Evolutionary conservation across 495 filamentous ascomycete species (phyloP).

Genomic region (Sordaria brevicollis): DNA sequence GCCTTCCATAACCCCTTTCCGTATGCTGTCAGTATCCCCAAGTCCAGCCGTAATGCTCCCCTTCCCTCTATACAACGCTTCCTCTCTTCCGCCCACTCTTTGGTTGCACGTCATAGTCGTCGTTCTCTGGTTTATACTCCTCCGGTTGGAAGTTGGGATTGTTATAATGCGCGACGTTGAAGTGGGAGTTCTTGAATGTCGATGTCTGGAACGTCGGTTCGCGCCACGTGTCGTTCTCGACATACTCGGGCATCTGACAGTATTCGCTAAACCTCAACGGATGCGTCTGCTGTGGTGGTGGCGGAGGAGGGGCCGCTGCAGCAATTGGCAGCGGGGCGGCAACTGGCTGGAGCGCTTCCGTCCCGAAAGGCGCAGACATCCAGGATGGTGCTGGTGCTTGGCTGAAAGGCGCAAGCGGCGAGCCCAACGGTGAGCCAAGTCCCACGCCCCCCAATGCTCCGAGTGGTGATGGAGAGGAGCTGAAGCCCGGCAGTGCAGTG

Average conservation of each 20-base stretch:
- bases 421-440: conserved; percentile 20
- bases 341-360: conserved; percentile 22
- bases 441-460: background rate
- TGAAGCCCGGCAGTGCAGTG: conserved; percentile 37
- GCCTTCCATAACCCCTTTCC: background rate
- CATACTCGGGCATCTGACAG: conserved; percentile 29
- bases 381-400: conserved; percentile 32
- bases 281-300: conserved; percentile 20
- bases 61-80: conserved; percentile 15
- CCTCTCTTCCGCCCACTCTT: conserved; percentile 28
- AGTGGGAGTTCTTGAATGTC: conserved; percentile 53
- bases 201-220: conserved; percentile 45
- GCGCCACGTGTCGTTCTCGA: conserved; percentile 26
- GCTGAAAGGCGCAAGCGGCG: conserved; percentile 24
- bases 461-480: conserved; percentile 10
- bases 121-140: conserved; percentile 38
- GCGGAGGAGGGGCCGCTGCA: conserved; percentile 17
- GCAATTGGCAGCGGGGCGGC: conserved; percentile 12
- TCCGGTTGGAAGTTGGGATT: conserved; percentile 79
- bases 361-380: conserved; percentile 29
- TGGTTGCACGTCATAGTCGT: conserved; percentile 23
- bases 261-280: conserved; percentile 39
- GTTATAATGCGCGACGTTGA: conserved; percentile 74
- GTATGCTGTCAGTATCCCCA: background rate
- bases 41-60: background rate